A percentile compares a stretch with the other conserved stretches of the same genome.
These are phyloP conservation scores for Lactifluus piperatus DNA, from an alignment of 768 basidiomycete genomes.

Conservation along the genomic window DNA sequence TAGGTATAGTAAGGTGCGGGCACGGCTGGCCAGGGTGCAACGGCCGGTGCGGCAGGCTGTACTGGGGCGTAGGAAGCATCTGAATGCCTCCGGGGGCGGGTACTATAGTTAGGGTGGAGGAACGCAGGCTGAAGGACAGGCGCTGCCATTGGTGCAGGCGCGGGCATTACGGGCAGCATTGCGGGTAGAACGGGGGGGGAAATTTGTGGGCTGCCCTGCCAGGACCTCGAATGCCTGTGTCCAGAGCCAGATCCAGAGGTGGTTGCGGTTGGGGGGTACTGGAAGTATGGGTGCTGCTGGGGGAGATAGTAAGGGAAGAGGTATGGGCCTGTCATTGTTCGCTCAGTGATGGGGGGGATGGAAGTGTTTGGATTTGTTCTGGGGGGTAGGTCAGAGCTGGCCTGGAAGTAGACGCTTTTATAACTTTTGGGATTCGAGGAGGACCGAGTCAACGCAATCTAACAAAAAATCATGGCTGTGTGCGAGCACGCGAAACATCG, in stretches of 20 bases:
- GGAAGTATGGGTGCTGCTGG: slow-evolving; percentile 14
- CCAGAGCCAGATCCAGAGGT: slow-evolving; percentile 1
- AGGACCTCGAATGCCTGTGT: slow-evolving; percentile 8
- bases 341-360: not conserved
- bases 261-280: slow-evolving; percentile 1
- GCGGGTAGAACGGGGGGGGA: slow-evolving; percentile 12
- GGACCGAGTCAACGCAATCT: slow-evolving; percentile 5
- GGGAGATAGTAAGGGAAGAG: slow-evolving; percentile 15
- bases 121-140: slow-evolving; percentile 1
- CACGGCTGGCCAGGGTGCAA: not conserved
- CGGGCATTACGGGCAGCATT: not conserved
- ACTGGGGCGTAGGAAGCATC: slow-evolving; percentile 8
- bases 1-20: slow-evolving; percentile 13
- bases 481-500: slow-evolving; percentile 8
- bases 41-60: not conserved
- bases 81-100: slow-evolving; percentile 15
- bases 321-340: slow-evolving; percentile 6
- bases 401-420: not conserved
- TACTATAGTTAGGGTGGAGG: slow-evolving; percentile 5
- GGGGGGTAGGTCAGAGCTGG: not conserved
- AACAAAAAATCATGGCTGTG: slow-evolving; percentile 3
- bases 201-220: slow-evolving; percentile 8
- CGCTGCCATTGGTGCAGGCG: not conserved
- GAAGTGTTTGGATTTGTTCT: not conserved
- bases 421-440: not conserved